Evolutionary conservation across 139 green algal species (phyloP).

Genomic region (Volvox africanus): DNA sequence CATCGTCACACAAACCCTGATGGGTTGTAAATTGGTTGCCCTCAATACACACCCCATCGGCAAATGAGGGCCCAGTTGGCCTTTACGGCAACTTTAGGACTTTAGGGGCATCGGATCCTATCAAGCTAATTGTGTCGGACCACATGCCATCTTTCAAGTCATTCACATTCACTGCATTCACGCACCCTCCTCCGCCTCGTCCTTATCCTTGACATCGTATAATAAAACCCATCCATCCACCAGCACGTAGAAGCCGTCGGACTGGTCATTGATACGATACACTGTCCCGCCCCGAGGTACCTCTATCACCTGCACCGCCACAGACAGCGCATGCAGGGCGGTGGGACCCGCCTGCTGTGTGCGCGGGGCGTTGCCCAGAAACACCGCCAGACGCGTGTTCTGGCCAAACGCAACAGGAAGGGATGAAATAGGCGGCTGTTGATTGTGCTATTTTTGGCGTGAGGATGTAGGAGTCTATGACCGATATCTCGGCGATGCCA

Average conservation of each 20-base stretch:
- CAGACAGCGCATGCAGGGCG: slow-evolving; percentile 23
- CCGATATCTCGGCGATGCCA: no score
- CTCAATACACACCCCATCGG: no score
- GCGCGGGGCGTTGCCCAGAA: slow-evolving; percentile 14
- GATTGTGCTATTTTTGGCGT: no score
- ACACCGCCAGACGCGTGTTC: slow-evolving; percentile 31
- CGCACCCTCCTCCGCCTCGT: slow-evolving; percentile 34
- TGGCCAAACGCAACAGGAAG: neutral
- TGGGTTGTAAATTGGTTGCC: no score
- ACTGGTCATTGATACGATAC: slow-evolving; percentile 32
- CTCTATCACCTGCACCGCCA: slow-evolving; percentile 26
- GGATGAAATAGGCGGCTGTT: no score
- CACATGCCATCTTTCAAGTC: neutral
- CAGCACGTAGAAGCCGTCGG: slow-evolving; percentile 40
- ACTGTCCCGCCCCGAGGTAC: slow-evolving; percentile 17
- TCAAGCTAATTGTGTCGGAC: no score
- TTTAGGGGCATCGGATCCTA: no score
- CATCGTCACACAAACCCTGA: no score
- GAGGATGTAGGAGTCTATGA: no score
- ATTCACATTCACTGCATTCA: no score
- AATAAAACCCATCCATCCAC: slow-evolving; percentile 27
- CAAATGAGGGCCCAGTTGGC: no score
- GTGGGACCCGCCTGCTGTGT: slow-evolving; percentile 31
- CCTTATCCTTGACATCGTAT: slow-evolving; percentile 39
- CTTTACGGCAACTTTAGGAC: no score